phyloP scores from a whole-genome alignment of 2,329 filamentous ascomycete species.

The Diaporthe capsici region DNA sequence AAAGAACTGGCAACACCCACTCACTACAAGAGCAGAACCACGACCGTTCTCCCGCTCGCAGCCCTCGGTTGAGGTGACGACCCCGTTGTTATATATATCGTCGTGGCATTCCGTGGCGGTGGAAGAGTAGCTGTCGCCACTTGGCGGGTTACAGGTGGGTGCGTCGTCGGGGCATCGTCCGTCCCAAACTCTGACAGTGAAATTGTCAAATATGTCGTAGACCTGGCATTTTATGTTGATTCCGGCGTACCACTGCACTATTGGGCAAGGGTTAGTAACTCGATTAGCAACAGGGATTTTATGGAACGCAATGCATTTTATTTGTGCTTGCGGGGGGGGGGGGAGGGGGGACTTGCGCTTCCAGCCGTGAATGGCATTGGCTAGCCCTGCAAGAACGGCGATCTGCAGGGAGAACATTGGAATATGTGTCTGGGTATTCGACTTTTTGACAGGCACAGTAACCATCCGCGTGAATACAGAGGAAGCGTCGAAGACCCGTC shows the following conservation, averaged over 20 bases:
- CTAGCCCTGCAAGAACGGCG: neutral
- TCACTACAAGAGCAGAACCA: neutral
- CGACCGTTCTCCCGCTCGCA: neutral
- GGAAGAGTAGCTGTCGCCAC: neutral
- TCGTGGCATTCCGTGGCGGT: neutral
- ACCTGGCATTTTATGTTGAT: slow-evolving; percentile 9
- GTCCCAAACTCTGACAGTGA: neutral
- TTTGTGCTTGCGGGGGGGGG: neutral
- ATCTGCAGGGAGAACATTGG: neutral
- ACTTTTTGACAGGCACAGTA: too few species aligned
- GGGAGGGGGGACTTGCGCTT: neutral
- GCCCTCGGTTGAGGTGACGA: neutral
- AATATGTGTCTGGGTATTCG: rapidly evolving
- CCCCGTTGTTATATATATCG: neutral
- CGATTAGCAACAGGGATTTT: neutral
- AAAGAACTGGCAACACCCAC: slow-evolving; percentile 11
- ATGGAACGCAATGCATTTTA: neutral
- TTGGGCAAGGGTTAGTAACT: neutral
- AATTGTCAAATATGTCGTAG: neutral
- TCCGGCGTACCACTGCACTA: slow-evolving; percentile 4
- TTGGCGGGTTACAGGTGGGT: neutral
- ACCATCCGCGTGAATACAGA: too few species aligned
- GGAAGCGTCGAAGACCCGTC: too few species aligned
- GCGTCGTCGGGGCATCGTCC: neutral
- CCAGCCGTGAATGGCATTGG: neutral